A percentile compares a stretch with the other conserved stretches of the same genome.
These are phyloP conservation scores for Raffaelea deltoideospora DNA, from an alignment of 2,329 filamentous ascomycete genomes.

Conservation along the genomic window DNA sequence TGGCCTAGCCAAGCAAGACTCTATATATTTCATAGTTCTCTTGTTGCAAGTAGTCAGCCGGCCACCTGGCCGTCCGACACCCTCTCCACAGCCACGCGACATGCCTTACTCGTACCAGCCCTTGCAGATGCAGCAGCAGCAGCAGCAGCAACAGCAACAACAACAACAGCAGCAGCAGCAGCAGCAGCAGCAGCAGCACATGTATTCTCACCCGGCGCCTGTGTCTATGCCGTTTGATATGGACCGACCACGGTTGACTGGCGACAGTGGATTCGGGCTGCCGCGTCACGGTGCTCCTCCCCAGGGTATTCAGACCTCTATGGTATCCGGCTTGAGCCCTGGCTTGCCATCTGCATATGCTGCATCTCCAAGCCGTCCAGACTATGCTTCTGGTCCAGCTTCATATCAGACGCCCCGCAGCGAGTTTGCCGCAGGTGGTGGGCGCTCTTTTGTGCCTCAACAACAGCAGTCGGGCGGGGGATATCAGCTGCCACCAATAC, in stretches of 20 bases:
- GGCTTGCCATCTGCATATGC: slow-evolving; percentile 4
- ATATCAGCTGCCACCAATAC: slow-evolving; percentile 35
- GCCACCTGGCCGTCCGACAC: slow-evolving; percentile 26
- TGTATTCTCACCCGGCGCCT: slow-evolving; percentile 44
- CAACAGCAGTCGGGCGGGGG: slow-evolving; percentile 6
- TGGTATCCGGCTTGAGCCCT: slow-evolving; percentile 28
- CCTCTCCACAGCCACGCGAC: slow-evolving; percentile 28
- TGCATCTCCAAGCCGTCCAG: slow-evolving; percentile 16
- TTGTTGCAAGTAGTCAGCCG: slow-evolving; percentile 23
- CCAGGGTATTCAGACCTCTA: background rate
- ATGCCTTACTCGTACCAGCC: slow-evolving; percentile 25
- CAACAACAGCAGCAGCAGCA: slow-evolving; percentile 6
- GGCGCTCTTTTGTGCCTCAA: slow-evolving; percentile 15
- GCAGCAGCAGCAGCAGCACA: slow-evolving; percentile 26
- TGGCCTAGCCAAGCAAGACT: slow-evolving; percentile 43
- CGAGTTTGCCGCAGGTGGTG: slow-evolving; percentile 25
- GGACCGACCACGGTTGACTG: slow-evolving; percentile 22
- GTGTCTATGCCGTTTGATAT: slow-evolving; percentile 26
- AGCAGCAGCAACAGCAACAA: background rate
- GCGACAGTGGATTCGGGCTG: slow-evolving; percentile 11
- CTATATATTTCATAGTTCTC: slow-evolving; percentile 47
- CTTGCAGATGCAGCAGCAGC: slow-evolving; percentile 16
- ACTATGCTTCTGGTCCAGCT: slow-evolving; percentile 27
- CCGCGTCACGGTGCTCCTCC: background rate
- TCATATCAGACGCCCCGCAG: slow-evolving; percentile 39